Conservation (phyloP, 768 basidiomycete genomes). For the Collybia mongolica region DNA sequence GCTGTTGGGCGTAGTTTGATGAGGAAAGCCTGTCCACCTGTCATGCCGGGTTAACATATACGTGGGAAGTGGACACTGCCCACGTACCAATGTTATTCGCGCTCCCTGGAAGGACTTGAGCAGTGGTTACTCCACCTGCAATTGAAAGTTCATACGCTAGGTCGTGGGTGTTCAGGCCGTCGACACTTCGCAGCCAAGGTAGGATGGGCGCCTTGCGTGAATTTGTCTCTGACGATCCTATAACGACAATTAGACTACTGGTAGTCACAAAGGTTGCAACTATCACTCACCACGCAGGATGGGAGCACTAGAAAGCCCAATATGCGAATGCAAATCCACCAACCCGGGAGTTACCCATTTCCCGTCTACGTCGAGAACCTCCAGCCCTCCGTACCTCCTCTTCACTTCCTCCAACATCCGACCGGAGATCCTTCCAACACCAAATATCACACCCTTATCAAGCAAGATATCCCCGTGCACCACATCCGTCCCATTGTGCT, state of each 20-base stretch:
- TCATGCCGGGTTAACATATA: neutral
- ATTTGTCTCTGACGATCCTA: slow-evolving; percentile 54
- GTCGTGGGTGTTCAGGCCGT: slow-evolving; percentile 78
- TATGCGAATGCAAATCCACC: slow-evolving; percentile 49
- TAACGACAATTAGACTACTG: neutral
- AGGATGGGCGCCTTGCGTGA: slow-evolving; percentile 49
- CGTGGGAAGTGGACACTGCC: neutral
- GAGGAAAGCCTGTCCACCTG: slow-evolving; percentile 76
- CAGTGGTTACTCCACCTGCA: slow-evolving; percentile 73
- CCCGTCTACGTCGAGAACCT: slow-evolving; percentile 54
- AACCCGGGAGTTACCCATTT: slow-evolving; percentile 53
- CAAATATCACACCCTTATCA: slow-evolving; percentile 60
- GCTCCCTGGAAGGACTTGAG: slow-evolving; percentile 73
- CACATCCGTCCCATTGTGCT: slow-evolving; percentile 51
- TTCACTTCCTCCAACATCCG: slow-evolving; percentile 16
- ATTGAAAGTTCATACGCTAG: slow-evolving; percentile 53
- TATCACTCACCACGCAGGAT: slow-evolving; percentile 22
- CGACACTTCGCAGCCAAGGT: slow-evolving; percentile 69
- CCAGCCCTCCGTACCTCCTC: slow-evolving; percentile 17
- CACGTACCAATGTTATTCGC: slow-evolving; percentile 55
- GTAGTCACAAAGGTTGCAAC: neutral
- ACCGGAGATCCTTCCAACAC: slow-evolving; percentile 41
- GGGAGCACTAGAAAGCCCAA: slow-evolving; percentile 34
- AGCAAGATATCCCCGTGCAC: slow-evolving; percentile 61
- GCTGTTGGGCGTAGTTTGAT: slow-evolving; percentile 73